Conservation (phyloP, 768 basidiomycete genomes). For the Galerina sulciceps region DNA sequence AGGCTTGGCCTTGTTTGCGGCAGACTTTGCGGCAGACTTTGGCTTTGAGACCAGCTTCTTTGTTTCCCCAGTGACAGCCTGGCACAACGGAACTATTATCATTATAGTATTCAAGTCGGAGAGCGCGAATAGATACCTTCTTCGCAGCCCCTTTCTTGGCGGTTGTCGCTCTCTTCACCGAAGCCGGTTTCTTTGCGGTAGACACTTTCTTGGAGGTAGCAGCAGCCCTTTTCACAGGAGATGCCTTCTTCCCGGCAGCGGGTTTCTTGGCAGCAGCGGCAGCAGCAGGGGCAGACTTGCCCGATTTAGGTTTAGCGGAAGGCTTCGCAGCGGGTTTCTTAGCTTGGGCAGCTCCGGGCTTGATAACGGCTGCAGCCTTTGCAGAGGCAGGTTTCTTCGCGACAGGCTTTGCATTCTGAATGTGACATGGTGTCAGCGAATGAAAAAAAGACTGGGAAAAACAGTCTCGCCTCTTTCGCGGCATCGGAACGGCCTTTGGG, state of each 20-base stretch:
- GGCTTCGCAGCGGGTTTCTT: slow-evolving; percentile 34
- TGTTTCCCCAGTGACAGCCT: slow-evolving; percentile 43
- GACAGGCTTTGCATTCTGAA: slow-evolving; percentile 51
- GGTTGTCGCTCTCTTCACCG: slow-evolving; percentile 21
- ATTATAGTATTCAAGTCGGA: neutral
- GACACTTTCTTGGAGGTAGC: slow-evolving; percentile 36
- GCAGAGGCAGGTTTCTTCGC: slow-evolving; percentile 19
- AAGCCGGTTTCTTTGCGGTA: slow-evolving; percentile 31
- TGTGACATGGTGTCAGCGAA: neutral
- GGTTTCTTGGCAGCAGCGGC: slow-evolving; percentile 28
- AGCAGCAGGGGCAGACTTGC: slow-evolving; percentile 16
- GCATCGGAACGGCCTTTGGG: slow-evolving; percentile 66
- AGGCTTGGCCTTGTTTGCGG: slow-evolving; percentile 23
- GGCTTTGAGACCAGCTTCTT: slow-evolving; percentile 41
- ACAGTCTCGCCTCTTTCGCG: slow-evolving; percentile 48
- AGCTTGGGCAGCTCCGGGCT: no score
- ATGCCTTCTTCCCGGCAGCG: slow-evolving; percentile 22
- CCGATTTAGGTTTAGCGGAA: slow-evolving; percentile 23
- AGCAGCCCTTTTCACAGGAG: slow-evolving; percentile 17
- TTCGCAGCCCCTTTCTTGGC: slow-evolving; percentile 16
- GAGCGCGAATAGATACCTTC: slow-evolving; percentile 20
- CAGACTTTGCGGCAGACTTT: no score
- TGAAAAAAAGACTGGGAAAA: slow-evolving; percentile 7
- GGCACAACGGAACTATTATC: slow-evolving; percentile 3
- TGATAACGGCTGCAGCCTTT: slow-evolving; percentile 21